phyloP scores from a whole-genome alignment of 2,329 filamentous ascomycete species.

The Fusarium sp. region DNA sequence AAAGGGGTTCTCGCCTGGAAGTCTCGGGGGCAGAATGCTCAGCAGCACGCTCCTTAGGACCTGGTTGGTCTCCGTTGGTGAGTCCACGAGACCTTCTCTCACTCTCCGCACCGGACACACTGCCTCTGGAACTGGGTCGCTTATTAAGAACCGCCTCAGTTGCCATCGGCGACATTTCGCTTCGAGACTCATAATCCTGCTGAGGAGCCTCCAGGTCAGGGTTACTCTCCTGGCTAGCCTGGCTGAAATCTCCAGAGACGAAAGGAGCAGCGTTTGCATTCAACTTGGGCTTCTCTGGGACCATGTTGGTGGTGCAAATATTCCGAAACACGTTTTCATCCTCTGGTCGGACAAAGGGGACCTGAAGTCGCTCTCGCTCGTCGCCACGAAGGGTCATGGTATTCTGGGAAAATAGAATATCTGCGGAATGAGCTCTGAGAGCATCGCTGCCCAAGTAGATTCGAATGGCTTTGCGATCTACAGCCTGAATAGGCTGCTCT shows the following conservation, averaged over 20 bases:
- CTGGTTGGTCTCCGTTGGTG: conserved; percentile 34
- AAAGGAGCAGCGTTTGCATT: conserved; percentile 63
- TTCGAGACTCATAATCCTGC: conserved; percentile 41
- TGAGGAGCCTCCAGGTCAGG: conserved; percentile 27
- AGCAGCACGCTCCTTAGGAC: conserved; percentile 40
- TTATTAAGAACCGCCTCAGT: conserved; percentile 49
- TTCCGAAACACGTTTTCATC: conserved; percentile 83
- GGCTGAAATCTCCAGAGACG: conserved; percentile 49
- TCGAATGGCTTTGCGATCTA: conserved; percentile 72
- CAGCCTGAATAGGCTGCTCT: conserved; percentile 51
- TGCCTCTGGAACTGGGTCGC: conserved; percentile 47
- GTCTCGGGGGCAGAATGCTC: conserved; percentile 42
- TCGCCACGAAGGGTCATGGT: conserved; percentile 87
- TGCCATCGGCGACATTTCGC: conserved; percentile 50
- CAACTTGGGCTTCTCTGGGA: conserved; percentile 65
- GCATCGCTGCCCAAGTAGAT: conserved; percentile 92
- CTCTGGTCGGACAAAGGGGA: conserved; percentile 93
- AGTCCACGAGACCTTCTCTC: conserved; percentile 50
- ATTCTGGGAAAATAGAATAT: conserved; percentile 92
- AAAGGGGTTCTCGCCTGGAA: conserved; percentile 57
- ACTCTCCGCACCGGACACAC: conserved; percentile 54
- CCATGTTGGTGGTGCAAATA: conserved; percentile 70
- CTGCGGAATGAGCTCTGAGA: conserved; percentile 85
- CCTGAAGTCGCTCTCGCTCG: conserved; percentile 84
- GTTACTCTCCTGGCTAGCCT: conserved; percentile 30